Conservation (phyloP, 2,329 filamentous ascomycete species). For the Ophiocordyceps camponoti-leonardi region DNA sequence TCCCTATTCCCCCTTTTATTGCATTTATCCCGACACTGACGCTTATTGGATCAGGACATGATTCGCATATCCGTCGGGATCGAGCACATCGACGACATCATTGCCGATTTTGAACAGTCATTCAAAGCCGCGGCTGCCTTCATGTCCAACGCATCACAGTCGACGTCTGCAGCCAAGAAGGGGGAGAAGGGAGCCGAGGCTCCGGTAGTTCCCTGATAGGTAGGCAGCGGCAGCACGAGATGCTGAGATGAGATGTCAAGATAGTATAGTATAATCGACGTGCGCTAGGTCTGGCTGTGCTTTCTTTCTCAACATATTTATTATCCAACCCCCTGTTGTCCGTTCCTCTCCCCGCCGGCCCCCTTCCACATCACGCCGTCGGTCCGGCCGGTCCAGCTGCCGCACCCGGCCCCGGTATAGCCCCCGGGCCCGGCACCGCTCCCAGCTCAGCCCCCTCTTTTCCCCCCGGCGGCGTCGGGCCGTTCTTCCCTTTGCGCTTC, state of each 20-base stretch:
- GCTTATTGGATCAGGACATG: constrained; percentile 39
- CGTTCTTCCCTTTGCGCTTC: no score
- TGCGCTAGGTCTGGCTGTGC: no score
- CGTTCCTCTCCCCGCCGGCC: neutral
- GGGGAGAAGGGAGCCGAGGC: constrained; percentile 20
- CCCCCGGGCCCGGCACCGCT: no score
- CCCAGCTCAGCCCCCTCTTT: neutral
- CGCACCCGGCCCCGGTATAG: no score
- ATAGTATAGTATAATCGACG: no score
- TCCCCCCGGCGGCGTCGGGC: no score
- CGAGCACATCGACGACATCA: constrained; percentile 95
- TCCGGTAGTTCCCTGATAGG: constrained; percentile 11
- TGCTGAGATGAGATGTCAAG: no score
- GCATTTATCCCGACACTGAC: neutral
- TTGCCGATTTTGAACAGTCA: constrained; percentile 84
- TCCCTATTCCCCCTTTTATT: neutral
- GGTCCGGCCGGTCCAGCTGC: neutral
- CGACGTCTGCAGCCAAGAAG: neutral
- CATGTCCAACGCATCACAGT: neutral
- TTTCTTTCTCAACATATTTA: no score
- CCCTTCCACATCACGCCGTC: neutral
- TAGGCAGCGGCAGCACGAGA: neutral
- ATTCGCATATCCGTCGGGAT: constrained; percentile 93
- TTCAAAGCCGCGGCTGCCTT: constrained; percentile 43
- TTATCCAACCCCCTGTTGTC: neutral